These are phyloP conservation scores for Umbelopsis ramanniana DNA, from an alignment of 192 early-diverging fungal genomes.

Conservation along the genomic window DNA sequence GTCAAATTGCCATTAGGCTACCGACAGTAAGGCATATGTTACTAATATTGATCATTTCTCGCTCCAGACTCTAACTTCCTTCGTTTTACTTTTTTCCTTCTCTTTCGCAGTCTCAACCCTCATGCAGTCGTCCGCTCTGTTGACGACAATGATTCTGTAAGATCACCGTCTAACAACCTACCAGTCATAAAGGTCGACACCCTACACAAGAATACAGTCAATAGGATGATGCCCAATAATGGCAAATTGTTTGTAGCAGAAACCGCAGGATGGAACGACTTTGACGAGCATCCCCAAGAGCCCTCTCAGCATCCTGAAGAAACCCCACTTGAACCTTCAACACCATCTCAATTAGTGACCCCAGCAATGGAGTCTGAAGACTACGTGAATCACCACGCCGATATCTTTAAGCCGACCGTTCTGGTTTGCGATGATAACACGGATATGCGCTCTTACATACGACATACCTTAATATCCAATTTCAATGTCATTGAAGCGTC, in stretches of 20 bases:
- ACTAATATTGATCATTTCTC: no score
- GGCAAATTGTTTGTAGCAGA: slow-evolving; percentile 7
- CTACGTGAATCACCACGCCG: not conserved
- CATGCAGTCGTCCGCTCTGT: not conserved
- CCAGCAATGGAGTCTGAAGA: not conserved
- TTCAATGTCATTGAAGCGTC: slow-evolving; percentile 38
- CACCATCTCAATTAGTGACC: not conserved
- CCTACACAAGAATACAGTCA: not conserved
- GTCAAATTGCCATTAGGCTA: slow-evolving; percentile 14
- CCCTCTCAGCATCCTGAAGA: no score
- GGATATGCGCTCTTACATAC: slow-evolving; percentile 42
- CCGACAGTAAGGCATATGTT: not conserved
- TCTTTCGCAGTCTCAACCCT: not conserved
- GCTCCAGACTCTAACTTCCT: no score
- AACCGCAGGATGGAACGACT: not conserved
- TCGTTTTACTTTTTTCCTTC: no score
- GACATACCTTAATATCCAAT: slow-evolving; percentile 4
- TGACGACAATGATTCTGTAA: no score
- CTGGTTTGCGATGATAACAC: slow-evolving; percentile 50
- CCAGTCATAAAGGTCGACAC: no score
- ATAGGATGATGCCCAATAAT: not conserved
- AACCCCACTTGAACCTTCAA: no score
- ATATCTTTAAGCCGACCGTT: slow-evolving; percentile 29
- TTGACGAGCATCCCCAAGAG: not conserved
- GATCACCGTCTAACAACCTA: not conserved